phyloP scores from a whole-genome alignment of 2,329 filamentous ascomycete species.

The Aureobasidium uvarum region DNA sequence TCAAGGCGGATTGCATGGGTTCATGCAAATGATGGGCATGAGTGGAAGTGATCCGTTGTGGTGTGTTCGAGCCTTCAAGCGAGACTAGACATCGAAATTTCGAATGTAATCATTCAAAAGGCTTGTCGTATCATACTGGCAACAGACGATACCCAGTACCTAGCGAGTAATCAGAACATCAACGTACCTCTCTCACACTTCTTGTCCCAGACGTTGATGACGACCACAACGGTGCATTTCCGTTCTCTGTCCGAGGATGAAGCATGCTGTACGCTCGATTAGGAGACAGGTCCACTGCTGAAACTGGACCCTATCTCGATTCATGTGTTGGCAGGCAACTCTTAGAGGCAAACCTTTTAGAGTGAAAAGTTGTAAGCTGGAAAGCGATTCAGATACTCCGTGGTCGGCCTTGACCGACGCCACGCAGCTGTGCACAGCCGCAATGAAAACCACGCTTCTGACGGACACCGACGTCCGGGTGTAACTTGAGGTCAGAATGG shows the following conservation, averaged over 20 bases:
- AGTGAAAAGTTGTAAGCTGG: neutral
- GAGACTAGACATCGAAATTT: neutral
- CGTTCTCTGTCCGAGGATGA: neutral
- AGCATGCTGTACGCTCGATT: neutral
- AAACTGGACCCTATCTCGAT: neutral
- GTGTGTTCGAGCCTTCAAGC: conserved; percentile 42
- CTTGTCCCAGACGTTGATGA: neutral
- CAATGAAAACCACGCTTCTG: conserved; percentile 8
- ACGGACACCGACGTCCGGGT: conserved; percentile 19
- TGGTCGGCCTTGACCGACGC: conserved; percentile 24
- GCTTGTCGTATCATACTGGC: neutral
- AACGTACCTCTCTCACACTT: neutral
- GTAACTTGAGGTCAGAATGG: conserved; percentile 2
- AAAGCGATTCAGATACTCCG: conserved; percentile 9
- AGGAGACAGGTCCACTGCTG: neutral
- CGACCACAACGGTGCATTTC: neutral
- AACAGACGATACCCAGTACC: neutral
- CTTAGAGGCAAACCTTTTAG: neutral
- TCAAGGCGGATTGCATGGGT: conserved; percentile 33
- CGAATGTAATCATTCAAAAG: neutral
- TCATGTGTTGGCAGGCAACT: conserved; percentile 11
- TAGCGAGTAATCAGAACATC: neutral
- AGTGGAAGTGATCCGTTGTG: conserved; percentile 45
- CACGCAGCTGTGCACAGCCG: conserved; percentile 18
- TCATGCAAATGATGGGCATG: conserved; percentile 39